Evolutionary conservation across 176 grass and related monocot genomes (phyloP).

Genomic region (Carex myosuroides): DNA sequence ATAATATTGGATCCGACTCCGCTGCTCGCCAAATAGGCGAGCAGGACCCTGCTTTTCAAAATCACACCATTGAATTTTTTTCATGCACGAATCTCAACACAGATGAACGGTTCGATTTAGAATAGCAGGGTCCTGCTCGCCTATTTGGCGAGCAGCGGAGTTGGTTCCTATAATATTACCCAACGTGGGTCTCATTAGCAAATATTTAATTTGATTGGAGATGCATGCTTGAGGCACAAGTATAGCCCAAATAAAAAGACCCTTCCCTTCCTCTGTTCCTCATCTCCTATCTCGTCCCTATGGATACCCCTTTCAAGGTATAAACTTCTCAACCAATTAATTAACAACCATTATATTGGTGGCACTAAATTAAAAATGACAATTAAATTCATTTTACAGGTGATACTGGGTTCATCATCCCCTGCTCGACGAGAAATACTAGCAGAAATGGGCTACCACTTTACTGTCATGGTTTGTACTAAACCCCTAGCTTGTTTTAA

Average conservation of each 20-base stretch:
- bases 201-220: neutral
- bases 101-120: too few species aligned
- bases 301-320: constrained; percentile 11
- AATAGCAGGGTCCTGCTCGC: too few species aligned
- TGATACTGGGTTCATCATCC: constrained; percentile 71
- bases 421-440: constrained; percentile 58
- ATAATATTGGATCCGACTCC: too few species aligned
- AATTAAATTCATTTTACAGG: constrained; percentile 23
- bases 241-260: neutral
- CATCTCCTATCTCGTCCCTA: neutral
- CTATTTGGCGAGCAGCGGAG: too few species aligned
- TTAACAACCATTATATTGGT: neutral
- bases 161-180: too few species aligned
- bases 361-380: neutral
- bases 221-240: too few species aligned
- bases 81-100: too few species aligned
- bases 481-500: neutral
- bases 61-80: too few species aligned
- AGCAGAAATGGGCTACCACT: constrained; percentile 62
- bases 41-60: too few species aligned
- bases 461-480: constrained; percentile 46
- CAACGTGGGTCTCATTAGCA: too few species aligned
- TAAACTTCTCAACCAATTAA: neutral
- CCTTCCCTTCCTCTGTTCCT: too few species aligned
- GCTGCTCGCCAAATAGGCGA: too few species aligned